Evolutionary conservation across 192 early-diverging fungal species (phyloP), one percentile per base, ranked within the genome.

Genomic region (Rhizophagus clarus): DNA sequence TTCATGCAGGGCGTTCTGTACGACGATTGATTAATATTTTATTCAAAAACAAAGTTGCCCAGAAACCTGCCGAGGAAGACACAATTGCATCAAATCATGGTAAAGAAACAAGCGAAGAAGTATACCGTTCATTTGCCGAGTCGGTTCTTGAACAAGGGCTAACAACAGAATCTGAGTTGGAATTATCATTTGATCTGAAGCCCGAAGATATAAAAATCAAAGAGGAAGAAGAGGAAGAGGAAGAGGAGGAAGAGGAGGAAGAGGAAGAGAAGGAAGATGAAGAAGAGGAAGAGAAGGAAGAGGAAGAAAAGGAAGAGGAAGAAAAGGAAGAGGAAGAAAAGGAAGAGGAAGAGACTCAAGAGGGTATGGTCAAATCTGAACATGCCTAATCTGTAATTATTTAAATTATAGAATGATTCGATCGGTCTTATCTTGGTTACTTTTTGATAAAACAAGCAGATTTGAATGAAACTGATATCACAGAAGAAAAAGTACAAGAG

Each of bases 121-220:
- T 78, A 51, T 78, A 68, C 22, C 76, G 76, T 67, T 68, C 62
- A 7, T 78, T 78, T 68, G 64, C 42, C 22, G 66, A 78, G 42
- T 61, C 34, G 8, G 34, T 78, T 68, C 61, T 78, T 20, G 63
- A 78, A 28, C 34, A 68, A 9, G 60, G 51, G 7, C 47, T 78
- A 69, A 78, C 76, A 20, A 69, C 64, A 2, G 66, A 78, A 9
- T 42, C 61, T 22, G 47, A 63, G 7, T 61, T 78, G 20, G 76
- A 78, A 28, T 42, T 78, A 31, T 67, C 61, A 10, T 78, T 78
- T 68, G 76, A 78, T 67, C 32, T 78, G 20, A 78, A 78, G 32
- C 76, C 76, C 3, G 76, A 78, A 51, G 76, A 78, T 68, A 78
- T 78, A 24, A 68, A 78, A 69, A 45, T 32, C 26, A 17, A 15